Base-by-base conservation (phyloP, 2,329 filamentous ascomycete genomes). In the Herpotrichia juniperi region DNA sequence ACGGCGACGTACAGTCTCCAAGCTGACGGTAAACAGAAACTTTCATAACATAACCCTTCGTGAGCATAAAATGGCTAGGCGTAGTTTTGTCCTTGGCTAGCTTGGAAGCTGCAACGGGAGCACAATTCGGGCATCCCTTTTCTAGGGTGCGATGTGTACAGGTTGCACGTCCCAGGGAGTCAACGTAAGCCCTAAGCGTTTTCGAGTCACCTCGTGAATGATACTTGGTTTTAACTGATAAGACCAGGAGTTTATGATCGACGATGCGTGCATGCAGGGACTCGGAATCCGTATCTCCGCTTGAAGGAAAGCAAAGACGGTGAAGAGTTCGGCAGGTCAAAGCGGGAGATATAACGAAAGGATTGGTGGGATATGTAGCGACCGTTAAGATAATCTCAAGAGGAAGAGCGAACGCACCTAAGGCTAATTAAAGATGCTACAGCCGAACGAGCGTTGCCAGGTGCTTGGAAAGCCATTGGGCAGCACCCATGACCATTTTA, bases 1-100 rank as follows among this genome's bases (percentile, higher is more conserved):
- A 59, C 16, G 54, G 63, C 48, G 61, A 53, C 19, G 59, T 49
- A 40, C 58, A 64, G 32, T 58, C 53, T 26, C 60, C 60, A 37
- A 66, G 42, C 35, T 47, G 40, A 32, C 43, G 47, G 55, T 61
- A 59, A 3, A 56, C 28, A 9, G 32, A 46, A 19, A 61, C 22
- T 21, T 53, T 37, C 19, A 64, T 51, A 0, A 35, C 19, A 42
- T 57, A 58, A 28, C 55, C 57, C 17, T 58, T 62, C 25, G 12
- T 46, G 34, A 44, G 8, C 43, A 30, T 12, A 31, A 60, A 61
- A 28, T 37, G 34, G 34, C 39, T 26, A 16, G 51, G 42, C 22
- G 44, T 14, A 31, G 8, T 45, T 49, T 53, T 40, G 21, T 53
- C 43, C 50, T 57, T 49, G 22, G 31, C 47, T 16, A 63, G 54